Percentiles rank a stretch among this genome's conserved stretches.
phyloP scores from a whole-genome alignment of 495 filamentous ascomycete species.

The Lasiosphaeris hirsuta region DNA sequence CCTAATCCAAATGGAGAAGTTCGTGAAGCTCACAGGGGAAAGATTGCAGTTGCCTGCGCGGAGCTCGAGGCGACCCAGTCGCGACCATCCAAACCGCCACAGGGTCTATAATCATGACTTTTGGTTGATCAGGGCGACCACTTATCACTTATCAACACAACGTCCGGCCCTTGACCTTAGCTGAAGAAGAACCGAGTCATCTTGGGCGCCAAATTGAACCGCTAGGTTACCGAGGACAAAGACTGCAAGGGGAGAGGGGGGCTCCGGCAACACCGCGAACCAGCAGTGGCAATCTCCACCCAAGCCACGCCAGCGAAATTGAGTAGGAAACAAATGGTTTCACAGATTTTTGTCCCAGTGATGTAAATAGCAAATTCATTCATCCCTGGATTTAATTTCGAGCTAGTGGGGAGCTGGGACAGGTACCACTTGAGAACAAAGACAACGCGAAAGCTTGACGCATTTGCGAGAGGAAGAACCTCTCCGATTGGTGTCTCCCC shows the following conservation, averaged over 20 bases:
- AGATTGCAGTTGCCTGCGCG: no score
- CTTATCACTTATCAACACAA: neutral
- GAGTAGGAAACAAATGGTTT: neutral
- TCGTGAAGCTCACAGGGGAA: no score
- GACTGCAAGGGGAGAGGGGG: neutral
- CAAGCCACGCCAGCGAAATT: neutral
- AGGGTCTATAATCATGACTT: constrained; percentile 1
- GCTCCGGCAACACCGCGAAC: no score
- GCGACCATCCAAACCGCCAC: no score
- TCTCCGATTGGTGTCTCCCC: neutral
- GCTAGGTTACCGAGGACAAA: neutral
- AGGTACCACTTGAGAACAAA: neutral
- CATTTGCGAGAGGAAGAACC: no score
- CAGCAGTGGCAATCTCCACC: no score
- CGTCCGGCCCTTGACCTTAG: neutral
- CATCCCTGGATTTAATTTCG: neutral
- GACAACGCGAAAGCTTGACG: no score
- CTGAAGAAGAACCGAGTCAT: neutral
- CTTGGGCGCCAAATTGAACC: neutral
- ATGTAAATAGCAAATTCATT: neutral
- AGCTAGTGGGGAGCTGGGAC: no score
- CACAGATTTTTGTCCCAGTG: no score
- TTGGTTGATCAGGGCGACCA: neutral
- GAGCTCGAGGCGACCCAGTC: no score
- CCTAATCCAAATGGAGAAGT: no score